Conservation (phyloP, 257 asterid species). For the Dorcoceras hygrometricum region DNA sequence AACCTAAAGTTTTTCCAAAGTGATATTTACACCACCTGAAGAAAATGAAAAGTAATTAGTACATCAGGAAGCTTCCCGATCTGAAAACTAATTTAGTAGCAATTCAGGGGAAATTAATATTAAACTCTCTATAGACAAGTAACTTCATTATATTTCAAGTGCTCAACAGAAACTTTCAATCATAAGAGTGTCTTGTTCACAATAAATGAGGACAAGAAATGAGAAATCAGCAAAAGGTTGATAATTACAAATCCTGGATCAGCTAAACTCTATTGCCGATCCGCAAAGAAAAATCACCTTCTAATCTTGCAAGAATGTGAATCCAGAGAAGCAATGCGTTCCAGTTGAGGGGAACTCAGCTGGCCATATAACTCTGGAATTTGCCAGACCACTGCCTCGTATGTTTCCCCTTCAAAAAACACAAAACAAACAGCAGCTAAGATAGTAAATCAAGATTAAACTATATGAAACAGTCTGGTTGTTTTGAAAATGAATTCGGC, state of each 20-base stretch:
- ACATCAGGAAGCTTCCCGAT: constrained; percentile 6
- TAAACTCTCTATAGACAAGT: not conserved
- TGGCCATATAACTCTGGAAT: constrained; percentile 97
- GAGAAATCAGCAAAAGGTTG: not conserved
- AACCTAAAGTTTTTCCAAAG: constrained; percentile 12
- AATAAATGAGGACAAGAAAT: not conserved
- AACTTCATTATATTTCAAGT: constrained; percentile 5
- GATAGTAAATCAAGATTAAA: constrained; percentile 9
- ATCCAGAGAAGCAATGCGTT: constrained; percentile 77
- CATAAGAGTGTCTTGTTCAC: not conserved
- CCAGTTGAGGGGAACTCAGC: constrained; percentile 86
- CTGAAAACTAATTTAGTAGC: not conserved
- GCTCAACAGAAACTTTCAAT: not conserved
- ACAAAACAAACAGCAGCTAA: constrained; percentile 21
- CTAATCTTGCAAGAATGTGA: constrained; percentile 72
- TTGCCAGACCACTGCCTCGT: constrained; percentile 96
- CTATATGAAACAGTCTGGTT: constrained; percentile 6
- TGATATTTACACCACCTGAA: not conserved
- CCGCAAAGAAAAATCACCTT: constrained; percentile 45
- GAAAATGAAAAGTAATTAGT: not conserved
- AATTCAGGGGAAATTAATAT: constrained; percentile 7
- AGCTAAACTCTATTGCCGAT: constrained; percentile 12
- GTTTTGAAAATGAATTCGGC: not conserved
- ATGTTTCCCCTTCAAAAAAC: constrained; percentile 61
- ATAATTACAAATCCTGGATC: not conserved